phyloP scores from a whole-genome alignment of 805 yeast genomes.

The Lipomyces orientalis region DNA sequence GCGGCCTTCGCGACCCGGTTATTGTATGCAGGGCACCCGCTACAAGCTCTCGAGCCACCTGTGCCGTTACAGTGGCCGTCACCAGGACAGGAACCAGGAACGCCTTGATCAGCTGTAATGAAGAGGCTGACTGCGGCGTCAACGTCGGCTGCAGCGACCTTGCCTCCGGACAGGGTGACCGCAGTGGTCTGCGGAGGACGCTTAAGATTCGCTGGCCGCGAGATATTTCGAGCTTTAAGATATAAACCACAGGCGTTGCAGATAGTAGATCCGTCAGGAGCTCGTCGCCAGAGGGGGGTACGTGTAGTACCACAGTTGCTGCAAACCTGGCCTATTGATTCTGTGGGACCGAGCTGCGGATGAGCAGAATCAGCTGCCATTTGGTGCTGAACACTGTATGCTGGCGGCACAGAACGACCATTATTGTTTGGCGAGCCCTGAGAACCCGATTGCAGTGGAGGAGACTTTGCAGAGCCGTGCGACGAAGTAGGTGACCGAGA shows the following conservation, averaged over 20 bases:
- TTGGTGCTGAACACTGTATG: background rate
- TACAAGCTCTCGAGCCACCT: conserved; percentile 80
- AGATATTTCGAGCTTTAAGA: conserved; percentile 61
- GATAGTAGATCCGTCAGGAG: conserved; percentile 86
- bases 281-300: conserved; percentile 95
- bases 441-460: conserved; percentile 3
- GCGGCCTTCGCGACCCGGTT: conserved; percentile 54
- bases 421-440: background rate
- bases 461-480: background rate
- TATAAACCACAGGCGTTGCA: conserved; percentile 97
- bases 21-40: conserved; percentile 83
- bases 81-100: conserved; percentile 67
- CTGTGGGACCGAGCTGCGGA: background rate
- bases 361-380: background rate
- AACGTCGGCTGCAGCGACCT: conserved; percentile 6
- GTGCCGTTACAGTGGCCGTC: conserved; percentile 86
- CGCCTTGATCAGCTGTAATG: conserved; percentile 19
- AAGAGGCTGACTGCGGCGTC: conserved; percentile 15
- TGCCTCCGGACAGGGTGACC: conserved; percentile 12
- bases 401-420: background rate
- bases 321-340: conserved; percentile 57
- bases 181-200: conserved; percentile 47
- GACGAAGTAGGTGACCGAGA: conserved; percentile 1
- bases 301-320: conserved; percentile 90
- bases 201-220: conserved; percentile 69